These are phyloP conservation scores for Gentiana macrophylla DNA, from an alignment of 257 asterid species.

Conservation along the genomic window DNA sequence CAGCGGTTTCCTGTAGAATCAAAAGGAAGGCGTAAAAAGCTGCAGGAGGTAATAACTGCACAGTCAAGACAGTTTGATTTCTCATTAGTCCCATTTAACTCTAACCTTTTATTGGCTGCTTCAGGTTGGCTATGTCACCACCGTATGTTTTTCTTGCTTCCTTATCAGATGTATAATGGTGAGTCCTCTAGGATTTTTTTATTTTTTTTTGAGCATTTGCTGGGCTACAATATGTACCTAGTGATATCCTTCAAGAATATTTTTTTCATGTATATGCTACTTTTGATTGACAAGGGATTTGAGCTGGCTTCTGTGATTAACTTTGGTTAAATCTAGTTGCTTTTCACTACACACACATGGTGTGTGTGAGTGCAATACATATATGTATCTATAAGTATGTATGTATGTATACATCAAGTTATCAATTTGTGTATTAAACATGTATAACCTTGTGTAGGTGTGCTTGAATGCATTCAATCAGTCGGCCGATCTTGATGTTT, in stretches of 20 bases:
- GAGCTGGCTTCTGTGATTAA: background rate
- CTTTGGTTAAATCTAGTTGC: background rate
- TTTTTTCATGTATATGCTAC: background rate
- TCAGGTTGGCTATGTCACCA: slow-evolving; percentile 99
- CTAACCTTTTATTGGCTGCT: slow-evolving; percentile 8
- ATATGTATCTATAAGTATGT: no score
- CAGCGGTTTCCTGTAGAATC: slow-evolving; percentile 95
- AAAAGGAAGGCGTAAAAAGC: slow-evolving; percentile 89
- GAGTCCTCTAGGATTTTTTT: slow-evolving; percentile 23
- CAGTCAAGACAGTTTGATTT: slow-evolving; percentile 1
- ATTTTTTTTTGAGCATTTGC: no score
- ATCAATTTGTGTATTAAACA: background rate
- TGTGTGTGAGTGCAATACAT: no score
- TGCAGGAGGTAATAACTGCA: slow-evolving; percentile 63
- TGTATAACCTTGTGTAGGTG: slow-evolving; percentile 31
- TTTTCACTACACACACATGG: background rate
- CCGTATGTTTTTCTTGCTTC: slow-evolving; percentile 85
- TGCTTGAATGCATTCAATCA: slow-evolving; percentile 82
- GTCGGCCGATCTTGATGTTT: slow-evolving; percentile 85
- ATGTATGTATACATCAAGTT: no score
- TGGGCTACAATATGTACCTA: background rate
- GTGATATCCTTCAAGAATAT: background rate
- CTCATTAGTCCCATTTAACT: slow-evolving; percentile 5
- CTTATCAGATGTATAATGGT: slow-evolving; percentile 91
- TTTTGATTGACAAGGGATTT: background rate